Evolutionary conservation across 1,284 basidiomycete species (phyloP).

Genomic region (Tylopilus sp.): DNA sequence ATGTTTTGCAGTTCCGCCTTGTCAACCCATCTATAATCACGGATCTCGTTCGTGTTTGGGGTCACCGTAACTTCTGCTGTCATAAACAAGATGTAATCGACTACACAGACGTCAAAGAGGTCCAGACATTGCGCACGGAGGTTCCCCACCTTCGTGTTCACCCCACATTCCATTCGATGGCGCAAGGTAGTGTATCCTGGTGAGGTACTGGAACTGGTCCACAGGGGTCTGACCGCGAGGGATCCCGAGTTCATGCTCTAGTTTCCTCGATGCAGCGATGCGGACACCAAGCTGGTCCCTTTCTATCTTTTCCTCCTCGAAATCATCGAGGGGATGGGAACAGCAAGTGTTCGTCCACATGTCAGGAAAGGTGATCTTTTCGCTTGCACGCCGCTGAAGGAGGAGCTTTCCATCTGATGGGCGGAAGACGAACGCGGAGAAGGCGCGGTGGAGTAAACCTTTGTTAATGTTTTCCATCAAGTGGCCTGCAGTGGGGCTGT

Average conservation of each 20-base stretch:
- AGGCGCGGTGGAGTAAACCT: slow-evolving; percentile 95
- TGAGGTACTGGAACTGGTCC: slow-evolving; percentile 92
- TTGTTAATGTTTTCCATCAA: slow-evolving; percentile 97
- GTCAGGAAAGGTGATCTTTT: slow-evolving; percentile 99
- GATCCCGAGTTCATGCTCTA: slow-evolving; percentile 97
- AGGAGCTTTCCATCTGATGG: slow-evolving; percentile 94
- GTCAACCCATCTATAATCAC: slow-evolving; percentile 88
- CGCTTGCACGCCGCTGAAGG: slow-evolving; percentile 90
- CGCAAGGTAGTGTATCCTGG: slow-evolving; percentile 96
- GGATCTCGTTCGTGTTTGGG: slow-evolving; percentile 90
- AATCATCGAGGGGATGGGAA: slow-evolving; percentile 94
- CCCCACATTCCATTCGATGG: slow-evolving; percentile 94
- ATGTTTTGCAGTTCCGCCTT: slow-evolving; percentile 87
- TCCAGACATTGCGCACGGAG: neutral
- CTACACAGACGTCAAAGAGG: slow-evolving; percentile 43
- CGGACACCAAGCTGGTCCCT: slow-evolving; percentile 82
- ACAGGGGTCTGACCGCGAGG: slow-evolving; percentile 74
- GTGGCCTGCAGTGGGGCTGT: slow-evolving; percentile 57
- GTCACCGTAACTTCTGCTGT: slow-evolving; percentile 86
- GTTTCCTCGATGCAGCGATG: slow-evolving; percentile 89
- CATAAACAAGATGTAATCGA: slow-evolving; percentile 98
- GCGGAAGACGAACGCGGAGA: slow-evolving; percentile 96
- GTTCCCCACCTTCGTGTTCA: slow-evolving; percentile 88
- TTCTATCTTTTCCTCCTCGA: slow-evolving; percentile 79
- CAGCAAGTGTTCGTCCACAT: slow-evolving; percentile 99